Percentiles rank a stretch among this genome's conserved stretches.
These are phyloP conservation scores for Blastobotrys malaysiensis DNA, from an alignment of 1,139 yeast species.

Conservation along the genomic window DNA sequence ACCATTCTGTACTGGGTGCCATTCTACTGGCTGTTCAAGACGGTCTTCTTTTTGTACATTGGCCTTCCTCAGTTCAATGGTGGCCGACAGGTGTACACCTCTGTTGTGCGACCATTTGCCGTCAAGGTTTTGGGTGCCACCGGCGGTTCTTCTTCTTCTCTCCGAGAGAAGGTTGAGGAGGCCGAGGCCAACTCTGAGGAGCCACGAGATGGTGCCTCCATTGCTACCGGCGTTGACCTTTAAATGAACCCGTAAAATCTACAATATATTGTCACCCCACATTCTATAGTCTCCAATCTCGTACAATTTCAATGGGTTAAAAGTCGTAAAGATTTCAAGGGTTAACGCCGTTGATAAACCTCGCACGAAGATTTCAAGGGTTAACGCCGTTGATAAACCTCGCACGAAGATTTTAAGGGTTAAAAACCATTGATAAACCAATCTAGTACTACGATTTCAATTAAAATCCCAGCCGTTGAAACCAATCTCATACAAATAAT, in stretches of 20 bases:
- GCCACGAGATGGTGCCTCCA: constrained; percentile 10
- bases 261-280: not conserved
- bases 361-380: too few species aligned
- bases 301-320: too few species aligned
- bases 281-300: too few species aligned
- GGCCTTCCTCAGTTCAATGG: constrained; percentile 88
- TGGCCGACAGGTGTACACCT: constrained; percentile 62
- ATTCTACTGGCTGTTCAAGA: constrained; percentile 91
- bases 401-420: too few species aligned
- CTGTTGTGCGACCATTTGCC: constrained; percentile 66
- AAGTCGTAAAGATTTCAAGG: too few species aligned
- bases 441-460: too few species aligned
- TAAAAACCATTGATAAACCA: too few species aligned
- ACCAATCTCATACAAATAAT: too few species aligned
- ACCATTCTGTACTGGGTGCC: constrained; percentile 93
- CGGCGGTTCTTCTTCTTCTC: constrained; percentile 26
- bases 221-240: constrained; percentile 30
- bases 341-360: too few species aligned
- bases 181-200: constrained; percentile 26
- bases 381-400: too few species aligned
- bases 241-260: constrained; percentile 9
- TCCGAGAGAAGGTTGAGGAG: constrained; percentile 32
- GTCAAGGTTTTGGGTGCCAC: constrained; percentile 44
- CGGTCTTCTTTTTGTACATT: constrained; percentile 78
- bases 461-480: too few species aligned